Conservation (phyloP, 148 eudicot genomes). For the Vaccinium darrowii region DNA sequence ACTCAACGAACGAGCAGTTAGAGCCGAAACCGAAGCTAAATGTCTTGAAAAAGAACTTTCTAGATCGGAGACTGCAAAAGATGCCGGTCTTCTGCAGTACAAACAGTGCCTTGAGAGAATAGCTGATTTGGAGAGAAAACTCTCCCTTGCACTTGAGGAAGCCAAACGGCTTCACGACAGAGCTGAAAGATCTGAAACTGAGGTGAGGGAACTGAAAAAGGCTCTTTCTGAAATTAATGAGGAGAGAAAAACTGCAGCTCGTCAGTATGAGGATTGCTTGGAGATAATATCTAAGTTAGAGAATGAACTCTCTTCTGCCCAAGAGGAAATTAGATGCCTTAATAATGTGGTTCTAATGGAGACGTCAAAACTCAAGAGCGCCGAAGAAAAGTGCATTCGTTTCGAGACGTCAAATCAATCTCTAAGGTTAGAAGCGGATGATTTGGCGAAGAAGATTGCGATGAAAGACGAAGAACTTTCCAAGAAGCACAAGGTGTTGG, state of each 20-base stretch:
- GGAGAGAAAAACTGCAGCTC: constrained; percentile 54
- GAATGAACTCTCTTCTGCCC: constrained; percentile 50
- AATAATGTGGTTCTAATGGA: constrained; percentile 45
- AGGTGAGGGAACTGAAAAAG: constrained; percentile 52
- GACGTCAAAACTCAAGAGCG: constrained; percentile 48
- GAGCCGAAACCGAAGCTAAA: constrained; percentile 50
- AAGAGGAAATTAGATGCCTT: constrained; percentile 53
- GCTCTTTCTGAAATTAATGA: constrained; percentile 45
- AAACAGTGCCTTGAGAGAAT: constrained; percentile 51
- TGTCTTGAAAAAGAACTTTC: constrained; percentile 52
- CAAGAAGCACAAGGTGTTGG: constrained; percentile 62
- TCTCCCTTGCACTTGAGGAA: constrained; percentile 44
- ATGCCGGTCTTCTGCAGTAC: constrained; percentile 42
- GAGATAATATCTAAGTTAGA: constrained; percentile 61
- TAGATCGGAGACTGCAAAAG: constrained; percentile 55
- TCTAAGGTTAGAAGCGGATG: constrained; percentile 60
- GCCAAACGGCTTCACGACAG: constrained; percentile 37
- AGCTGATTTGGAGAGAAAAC: constrained; percentile 52
- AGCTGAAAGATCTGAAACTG: constrained; percentile 57
- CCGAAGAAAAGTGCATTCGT: constrained; percentile 52
- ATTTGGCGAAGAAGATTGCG: constrained; percentile 49
- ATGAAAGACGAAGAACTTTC: constrained; percentile 63
- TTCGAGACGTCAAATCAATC: constrained; percentile 62
- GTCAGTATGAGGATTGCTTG: constrained; percentile 54
- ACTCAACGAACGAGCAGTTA: constrained; percentile 35